Conservation (phyloP, 352 stramenopile genomes). For the Globisporangium recalcitrans region DNA sequence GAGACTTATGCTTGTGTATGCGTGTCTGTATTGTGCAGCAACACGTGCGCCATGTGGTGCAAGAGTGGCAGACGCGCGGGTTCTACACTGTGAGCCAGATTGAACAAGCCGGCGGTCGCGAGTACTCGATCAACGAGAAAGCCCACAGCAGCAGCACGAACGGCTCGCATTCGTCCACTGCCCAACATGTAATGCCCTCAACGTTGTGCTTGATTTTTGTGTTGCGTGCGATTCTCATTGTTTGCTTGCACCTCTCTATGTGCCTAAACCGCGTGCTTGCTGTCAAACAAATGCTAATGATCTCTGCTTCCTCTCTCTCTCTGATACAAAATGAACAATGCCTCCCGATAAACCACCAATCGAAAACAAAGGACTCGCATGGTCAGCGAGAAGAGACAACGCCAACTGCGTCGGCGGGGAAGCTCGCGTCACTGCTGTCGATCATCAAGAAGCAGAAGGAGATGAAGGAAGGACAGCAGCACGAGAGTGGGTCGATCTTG, state of each 20-base stretch:
- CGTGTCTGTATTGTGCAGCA: conserved; percentile 21
- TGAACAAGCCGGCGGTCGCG: conserved; percentile 49
- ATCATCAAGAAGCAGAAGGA: conserved; percentile 85
- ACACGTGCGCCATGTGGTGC: conserved; percentile 62
- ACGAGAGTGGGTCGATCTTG: conserved; percentile 8
- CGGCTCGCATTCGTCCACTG: neutral
- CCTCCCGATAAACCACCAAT: neutral
- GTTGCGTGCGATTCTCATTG: neutral
- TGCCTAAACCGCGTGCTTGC: neutral
- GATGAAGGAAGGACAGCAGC: conserved; percentile 24
- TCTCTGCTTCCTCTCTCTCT: conserved; percentile 1
- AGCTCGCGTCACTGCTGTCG: conserved; percentile 70
- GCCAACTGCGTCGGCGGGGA: conserved; percentile 38
- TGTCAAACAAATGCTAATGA: conserved; percentile 1
- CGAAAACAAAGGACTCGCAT: conserved; percentile 17
- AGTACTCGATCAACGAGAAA: conserved; percentile 30
- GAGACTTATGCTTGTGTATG: neutral
- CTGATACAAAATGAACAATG: neutral
- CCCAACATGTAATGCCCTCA: conserved; percentile 10
- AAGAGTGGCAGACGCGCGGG: conserved; percentile 72
- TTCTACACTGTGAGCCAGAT: conserved; percentile 65
- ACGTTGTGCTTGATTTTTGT: neutral
- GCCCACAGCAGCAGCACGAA: conserved; percentile 14
- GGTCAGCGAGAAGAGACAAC: conserved; percentile 23
- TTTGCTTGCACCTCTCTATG: neutral